Evolutionary conservation across 495 filamentous ascomycete genomes (phyloP), one percentile per base, ranked within the genome.

Genomic region (Letharia columbiana): DNA sequence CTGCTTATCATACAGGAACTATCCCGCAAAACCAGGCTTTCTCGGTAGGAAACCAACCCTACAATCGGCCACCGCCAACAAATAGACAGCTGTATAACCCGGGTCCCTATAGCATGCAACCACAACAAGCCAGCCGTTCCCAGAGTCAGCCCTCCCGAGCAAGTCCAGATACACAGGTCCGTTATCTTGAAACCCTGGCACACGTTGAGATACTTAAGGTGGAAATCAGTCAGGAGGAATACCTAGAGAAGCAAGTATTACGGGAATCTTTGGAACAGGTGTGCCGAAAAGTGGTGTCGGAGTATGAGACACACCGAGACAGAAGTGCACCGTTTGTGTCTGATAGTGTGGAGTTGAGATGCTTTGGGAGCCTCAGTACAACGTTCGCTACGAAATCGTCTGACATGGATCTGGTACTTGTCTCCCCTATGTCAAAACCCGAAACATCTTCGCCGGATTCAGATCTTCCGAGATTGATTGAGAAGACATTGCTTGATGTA

Each of bases 371-470:
- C 69, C 78, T 91, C 52, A 79, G 78, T 13, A 89, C 88, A 13
- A 89, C 88, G 0, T 91, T 91, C 72, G 89, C 88, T 9, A 87
- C 85, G 10, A 84, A 84, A 72, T 81, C 80, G 13, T 88, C 89
- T 2, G 89, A 91, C 70, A 87, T 92, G 84, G 89, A 91, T 73
- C 77, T 91, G 20, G 86, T 83, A 7, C 78, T 91, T 61, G 72
- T 89, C n/a, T 84, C 84, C 31, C 80, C 81, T 41, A 72, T 79
- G 67, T 87, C 84, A 3, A 65, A 50, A 13, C 80, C 83, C 3
- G 78, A 82, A 18, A 42, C 66, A 44, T 70, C 76, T 23, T 73
- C 70, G 28, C 63, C 70, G 78, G 79, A 64, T 68, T 85, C 84
- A 41, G 77, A 80, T 2, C 83, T 87, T 56, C 87, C 88, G 28